Evolutionary conservation across 371 early-diverging fungal genomes (phyloP), one percentile per base, ranked within the genome.

Genomic region (Basidiobolus heterosporus): DNA sequence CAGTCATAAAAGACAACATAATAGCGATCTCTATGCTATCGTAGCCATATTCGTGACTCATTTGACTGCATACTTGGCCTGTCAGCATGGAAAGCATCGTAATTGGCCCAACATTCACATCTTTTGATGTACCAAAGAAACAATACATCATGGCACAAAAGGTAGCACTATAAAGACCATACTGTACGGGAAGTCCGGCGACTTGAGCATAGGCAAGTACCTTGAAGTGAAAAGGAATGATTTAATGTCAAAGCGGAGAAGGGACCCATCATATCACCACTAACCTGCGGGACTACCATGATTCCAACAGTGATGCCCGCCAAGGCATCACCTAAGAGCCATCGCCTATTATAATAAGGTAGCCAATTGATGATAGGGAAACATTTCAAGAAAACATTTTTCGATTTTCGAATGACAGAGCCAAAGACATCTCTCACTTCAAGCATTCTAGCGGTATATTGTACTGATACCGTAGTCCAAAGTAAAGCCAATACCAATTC

Each of bases 141-240:
- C 74, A 69, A 58, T 91, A 89, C 15, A 86, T 44, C 22, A 82
- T 59, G 9, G 74, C 67, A 21, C 92, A 88, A 22, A 85, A 60
- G 55, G 87, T 80, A 44, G 82, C 70, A 40, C 87, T 78, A 64
- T 92, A 92, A 14, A 92, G 69, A 0, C 93, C 93, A 59, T 77
- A 84, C 47, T 84, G 70, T 36, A 82, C 72, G 16, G 88, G 85
- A 19, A 92, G 60, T n/a, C 66, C 67, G 0, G 89, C 91, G 2
- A 92, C 61, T 59, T 78, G 83, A 14, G 93, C 78, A 53, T 85
- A 84, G 21, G 86, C 81, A 74, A 83, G 9, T 9, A 9, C 30
- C 30, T 30, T 30, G 30, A 30, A 30, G 9, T 30, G 9, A 9
- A 30, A 9, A 30, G 9, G 30, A 30, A 9, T 30, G n/a, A n/a